Evolutionary conservation across 2,329 filamentous ascomycete genomes (phyloP).

Genomic region (Xylaria sp.): DNA sequence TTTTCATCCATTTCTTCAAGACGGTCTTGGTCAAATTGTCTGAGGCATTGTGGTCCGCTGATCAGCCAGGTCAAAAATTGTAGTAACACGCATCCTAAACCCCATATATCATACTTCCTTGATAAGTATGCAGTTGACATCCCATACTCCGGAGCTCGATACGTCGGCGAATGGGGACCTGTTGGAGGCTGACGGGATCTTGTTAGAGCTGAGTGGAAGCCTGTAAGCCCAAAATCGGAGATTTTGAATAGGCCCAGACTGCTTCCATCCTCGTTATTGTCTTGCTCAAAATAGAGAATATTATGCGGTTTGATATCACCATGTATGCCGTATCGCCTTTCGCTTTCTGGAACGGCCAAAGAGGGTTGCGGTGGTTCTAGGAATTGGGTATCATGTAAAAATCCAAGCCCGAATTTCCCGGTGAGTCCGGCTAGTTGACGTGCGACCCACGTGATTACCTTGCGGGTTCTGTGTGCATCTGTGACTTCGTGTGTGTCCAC

Average conservation of each 20-base stretch:
- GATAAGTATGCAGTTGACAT: conserved; percentile 16
- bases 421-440: conserved; percentile 31
- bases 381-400: conserved; percentile 28
- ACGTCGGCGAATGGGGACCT: conserved; percentile 26
- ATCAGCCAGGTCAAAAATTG: conserved; percentile 35
- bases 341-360: conserved; percentile 10
- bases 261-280: not conserved
- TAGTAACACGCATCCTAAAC: conserved; percentile 30
- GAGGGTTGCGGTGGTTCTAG: conserved; percentile 9
- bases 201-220: conserved; percentile 21
- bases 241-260: conserved; percentile 29
- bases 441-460: conserved; percentile 26
- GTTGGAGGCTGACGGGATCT: conserved; percentile 18
- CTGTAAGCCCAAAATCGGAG: conserved; percentile 34
- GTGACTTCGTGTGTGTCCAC: not conserved
- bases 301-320: conserved; percentile 34
- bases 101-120: conserved; percentile 33
- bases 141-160: conserved; percentile 31
- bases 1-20: conserved; percentile 19
- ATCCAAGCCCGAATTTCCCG: conserved; percentile 25
- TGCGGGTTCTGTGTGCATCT: not conserved
- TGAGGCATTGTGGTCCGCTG: conserved; percentile 18
- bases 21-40: conserved; percentile 18
- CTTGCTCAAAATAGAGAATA: conserved; percentile 33
- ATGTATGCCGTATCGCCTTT: conserved; percentile 31